phyloP scores from a whole-genome alignment of 1,284 basidiomycete species.

The Ganoderma lucidum region DNA sequence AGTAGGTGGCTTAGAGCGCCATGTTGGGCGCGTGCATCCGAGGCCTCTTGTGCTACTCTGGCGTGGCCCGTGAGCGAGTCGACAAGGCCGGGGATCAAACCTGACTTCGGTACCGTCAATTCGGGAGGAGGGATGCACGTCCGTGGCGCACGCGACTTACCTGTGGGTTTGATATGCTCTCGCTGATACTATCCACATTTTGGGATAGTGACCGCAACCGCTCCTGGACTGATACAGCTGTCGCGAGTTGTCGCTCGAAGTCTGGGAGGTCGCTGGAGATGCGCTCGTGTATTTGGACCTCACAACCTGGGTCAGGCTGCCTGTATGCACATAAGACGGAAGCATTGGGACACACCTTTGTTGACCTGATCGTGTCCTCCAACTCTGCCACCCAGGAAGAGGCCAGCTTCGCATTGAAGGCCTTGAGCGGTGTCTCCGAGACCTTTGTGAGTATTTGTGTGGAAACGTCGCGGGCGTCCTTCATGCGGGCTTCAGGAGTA shows the following conservation, averaged over 20 bases:
- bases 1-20: slow-evolving; percentile 62
- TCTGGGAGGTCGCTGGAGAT: slow-evolving; percentile 67
- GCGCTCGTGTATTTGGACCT: slow-evolving; percentile 70
- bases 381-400: slow-evolving; percentile 76
- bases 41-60: slow-evolving; percentile 63
- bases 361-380: slow-evolving; percentile 68
- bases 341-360: slow-evolving; percentile 58
- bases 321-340: background rate
- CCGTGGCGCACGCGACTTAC: slow-evolving; percentile 46
- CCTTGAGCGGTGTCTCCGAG: slow-evolving; percentile 62
- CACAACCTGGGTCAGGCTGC: slow-evolving; percentile 38
- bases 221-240: slow-evolving; percentile 68
- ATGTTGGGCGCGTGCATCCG: slow-evolving; percentile 59
- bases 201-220: slow-evolving; percentile 59
- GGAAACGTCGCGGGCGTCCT: slow-evolving; percentile 65
- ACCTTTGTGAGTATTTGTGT: slow-evolving; percentile 74
- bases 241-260: slow-evolving; percentile 69
- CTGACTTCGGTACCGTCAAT: slow-evolving; percentile 55
- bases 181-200: slow-evolving; percentile 60
- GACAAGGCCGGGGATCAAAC: slow-evolving; percentile 66
- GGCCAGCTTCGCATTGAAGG: slow-evolving; percentile 65
- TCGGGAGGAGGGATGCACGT: background rate
- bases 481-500: slow-evolving; percentile 65
- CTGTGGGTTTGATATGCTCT: slow-evolving; percentile 61
- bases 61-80: slow-evolving; percentile 62